phyloP scores from a whole-genome alignment of 2,329 filamentous ascomycete genomes.

The Colletotrichum cordylinicola region DNA sequence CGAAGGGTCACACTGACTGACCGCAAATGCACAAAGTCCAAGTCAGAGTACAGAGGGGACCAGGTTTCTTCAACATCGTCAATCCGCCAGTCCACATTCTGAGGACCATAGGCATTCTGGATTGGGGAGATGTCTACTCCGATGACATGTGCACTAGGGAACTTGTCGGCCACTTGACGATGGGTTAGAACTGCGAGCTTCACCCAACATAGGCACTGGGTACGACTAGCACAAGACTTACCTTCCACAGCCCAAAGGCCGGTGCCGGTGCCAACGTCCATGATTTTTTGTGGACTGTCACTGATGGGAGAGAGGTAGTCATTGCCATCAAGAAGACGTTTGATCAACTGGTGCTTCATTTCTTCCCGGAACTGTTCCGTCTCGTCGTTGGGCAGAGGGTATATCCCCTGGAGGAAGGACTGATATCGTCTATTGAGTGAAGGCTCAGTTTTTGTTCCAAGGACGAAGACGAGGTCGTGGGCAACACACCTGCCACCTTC shows the following conservation, averaged over 20 bases:
- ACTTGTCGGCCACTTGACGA: constrained; percentile 47
- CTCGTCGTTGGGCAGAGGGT: constrained; percentile 60
- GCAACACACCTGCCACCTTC: constrained; percentile 22
- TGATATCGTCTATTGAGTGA: constrained; percentile 51
- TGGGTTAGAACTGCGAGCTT: not conserved
- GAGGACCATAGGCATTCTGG: constrained; percentile 54
- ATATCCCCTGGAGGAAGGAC: constrained; percentile 49
- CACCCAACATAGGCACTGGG: not conserved
- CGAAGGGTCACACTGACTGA: constrained; percentile 56
- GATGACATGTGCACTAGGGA: constrained; percentile 50
- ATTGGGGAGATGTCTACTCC: constrained; percentile 51
- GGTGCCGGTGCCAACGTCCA: constrained; percentile 56
- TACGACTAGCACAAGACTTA: constrained; percentile 28
- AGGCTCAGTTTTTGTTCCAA: not conserved
- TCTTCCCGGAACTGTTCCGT: constrained; percentile 54
- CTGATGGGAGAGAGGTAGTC: constrained; percentile 50
- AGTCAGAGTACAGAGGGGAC: constrained; percentile 37
- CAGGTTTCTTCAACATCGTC: constrained; percentile 45
- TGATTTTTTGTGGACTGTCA: constrained; percentile 50
- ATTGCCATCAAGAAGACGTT: constrained; percentile 49
- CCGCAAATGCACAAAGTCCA: constrained; percentile 61
- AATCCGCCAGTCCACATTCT: constrained; percentile 61
- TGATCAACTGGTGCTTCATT: constrained; percentile 53
- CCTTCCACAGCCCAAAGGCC: constrained; percentile 63
- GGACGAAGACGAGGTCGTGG: not conserved